Percentiles rank a stretch among this genome's conserved stretches.
Conservation (phyloP, 2,329 filamentous ascomycete genomes). For the Cyanodermella asteris region DNA sequence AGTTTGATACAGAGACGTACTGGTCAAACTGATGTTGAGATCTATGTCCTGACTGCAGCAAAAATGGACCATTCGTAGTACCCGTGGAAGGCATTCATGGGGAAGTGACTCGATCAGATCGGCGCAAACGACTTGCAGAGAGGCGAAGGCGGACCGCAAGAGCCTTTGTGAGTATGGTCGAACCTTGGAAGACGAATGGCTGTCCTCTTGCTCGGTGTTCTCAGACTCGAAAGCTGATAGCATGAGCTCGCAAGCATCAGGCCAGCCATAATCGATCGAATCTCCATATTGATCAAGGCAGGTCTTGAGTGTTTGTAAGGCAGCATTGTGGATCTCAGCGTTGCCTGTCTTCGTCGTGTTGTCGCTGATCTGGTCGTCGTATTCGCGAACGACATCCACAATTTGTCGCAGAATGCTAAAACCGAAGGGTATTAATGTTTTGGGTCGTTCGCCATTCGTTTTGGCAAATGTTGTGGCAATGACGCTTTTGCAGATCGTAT, state of each 20-base stretch:
- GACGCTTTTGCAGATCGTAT: conserved; percentile 26
- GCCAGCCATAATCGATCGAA: conserved; percentile 62
- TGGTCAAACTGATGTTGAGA: conserved; percentile 79
- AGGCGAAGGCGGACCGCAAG: conserved; percentile 70
- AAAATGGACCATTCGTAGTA: conserved; percentile 71
- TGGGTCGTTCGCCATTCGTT: too few species aligned
- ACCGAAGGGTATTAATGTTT: too few species aligned
- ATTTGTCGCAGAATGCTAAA: too few species aligned
- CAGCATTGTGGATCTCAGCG: conserved; percentile 57
- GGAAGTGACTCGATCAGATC: conserved; percentile 66
- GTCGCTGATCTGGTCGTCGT: conserved; percentile 17
- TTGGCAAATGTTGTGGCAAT: too few species aligned
- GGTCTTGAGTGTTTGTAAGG: conserved; percentile 58
- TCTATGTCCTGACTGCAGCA: conserved; percentile 83
- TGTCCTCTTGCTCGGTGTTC: conserved; percentile 17
- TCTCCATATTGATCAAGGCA: conserved; percentile 81
- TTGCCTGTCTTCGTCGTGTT: too few species aligned
- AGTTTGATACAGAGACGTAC: too few species aligned
- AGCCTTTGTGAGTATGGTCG: conserved; percentile 39
- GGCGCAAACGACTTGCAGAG: conserved; percentile 78
- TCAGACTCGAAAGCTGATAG: conserved; percentile 69
- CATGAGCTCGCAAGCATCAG: conserved; percentile 62
- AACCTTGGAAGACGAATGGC: conserved; percentile 1
- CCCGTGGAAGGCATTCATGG: conserved; percentile 47
- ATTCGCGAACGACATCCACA: too few species aligned